These are phyloP conservation scores for Ceratocystis harringtonii DNA, from an alignment of 2,329 filamentous ascomycete genomes.

Conservation along the genomic window DNA sequence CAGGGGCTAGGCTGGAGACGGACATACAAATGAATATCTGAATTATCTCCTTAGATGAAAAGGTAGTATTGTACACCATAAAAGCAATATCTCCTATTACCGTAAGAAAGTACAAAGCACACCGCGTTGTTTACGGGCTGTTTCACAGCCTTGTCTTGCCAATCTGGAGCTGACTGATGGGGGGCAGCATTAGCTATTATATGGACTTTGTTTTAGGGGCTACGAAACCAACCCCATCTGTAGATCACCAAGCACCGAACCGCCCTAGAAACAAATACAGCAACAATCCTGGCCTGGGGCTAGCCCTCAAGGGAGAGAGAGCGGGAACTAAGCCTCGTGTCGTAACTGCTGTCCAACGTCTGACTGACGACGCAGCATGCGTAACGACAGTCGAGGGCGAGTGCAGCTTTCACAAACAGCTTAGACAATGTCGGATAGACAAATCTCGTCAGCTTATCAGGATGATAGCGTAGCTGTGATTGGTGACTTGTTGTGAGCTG, in stretches of 20 bases:
- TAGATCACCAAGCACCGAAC: background rate
- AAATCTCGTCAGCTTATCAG: no score
- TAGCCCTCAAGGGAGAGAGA: no score
- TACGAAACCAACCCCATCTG: background rate
- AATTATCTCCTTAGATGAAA: background rate
- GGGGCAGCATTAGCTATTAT: background rate
- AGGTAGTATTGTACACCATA: background rate
- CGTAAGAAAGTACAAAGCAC: background rate
- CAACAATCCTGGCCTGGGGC: background rate
- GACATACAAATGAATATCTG: conserved; percentile 2
- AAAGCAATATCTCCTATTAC: background rate
- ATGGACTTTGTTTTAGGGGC: background rate
- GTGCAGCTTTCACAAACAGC: no score
- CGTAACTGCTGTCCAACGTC: no score
- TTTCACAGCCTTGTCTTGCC: background rate
- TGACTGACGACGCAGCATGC: no score
- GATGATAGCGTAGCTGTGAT: no score
- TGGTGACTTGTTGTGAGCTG: no score
- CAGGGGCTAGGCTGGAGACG: background rate
- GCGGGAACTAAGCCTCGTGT: no score
- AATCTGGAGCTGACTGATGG: background rate
- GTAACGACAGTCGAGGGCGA: no score
- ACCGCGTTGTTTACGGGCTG: background rate
- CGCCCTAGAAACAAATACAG: background rate
- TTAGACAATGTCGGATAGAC: no score